Evolutionary conservation across 2,329 filamentous ascomycete species (phyloP).

Genomic region (Aspergillus felis): DNA sequence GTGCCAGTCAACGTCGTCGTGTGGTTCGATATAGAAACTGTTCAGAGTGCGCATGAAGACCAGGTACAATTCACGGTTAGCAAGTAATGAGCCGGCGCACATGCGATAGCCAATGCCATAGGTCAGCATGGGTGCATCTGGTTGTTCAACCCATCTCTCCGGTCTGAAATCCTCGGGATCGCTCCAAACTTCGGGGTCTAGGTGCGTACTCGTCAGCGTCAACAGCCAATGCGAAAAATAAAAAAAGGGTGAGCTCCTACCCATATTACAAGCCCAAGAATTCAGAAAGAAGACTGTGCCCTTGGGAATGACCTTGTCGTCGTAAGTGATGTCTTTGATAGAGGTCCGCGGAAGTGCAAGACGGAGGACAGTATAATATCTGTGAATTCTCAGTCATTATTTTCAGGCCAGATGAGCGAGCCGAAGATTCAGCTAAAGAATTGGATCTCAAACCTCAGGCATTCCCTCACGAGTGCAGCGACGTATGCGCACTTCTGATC

Average conservation of each 20-base stretch:
- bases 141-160: conserved; percentile 61
- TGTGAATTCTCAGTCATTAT: conserved; percentile 15
- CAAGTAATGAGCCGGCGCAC: conserved; percentile 61
- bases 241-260: conserved; percentile 35
- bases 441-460: conserved; percentile 44
- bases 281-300: conserved; percentile 64
- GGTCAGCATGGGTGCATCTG: conserved; percentile 61
- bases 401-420: neutral
- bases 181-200: conserved; percentile 54
- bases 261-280: conserved; percentile 67
- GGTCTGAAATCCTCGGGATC: conserved; percentile 59
- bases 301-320: conserved; percentile 56
- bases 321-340: conserved; percentile 56
- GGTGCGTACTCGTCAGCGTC: neutral
- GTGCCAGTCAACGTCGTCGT: conserved; percentile 55
- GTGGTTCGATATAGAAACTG: conserved; percentile 56
- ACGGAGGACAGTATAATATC: conserved; percentile 61
- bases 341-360: conserved; percentile 60
- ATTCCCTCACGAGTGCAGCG: conserved; percentile 60
- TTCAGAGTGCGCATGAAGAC: conserved; percentile 60
- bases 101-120: conserved; percentile 65
- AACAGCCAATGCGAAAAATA: neutral
- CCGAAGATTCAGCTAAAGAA: neutral
- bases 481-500: conserved; percentile 63
- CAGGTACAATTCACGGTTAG: conserved; percentile 63